Percentiles rank a stretch among this genome's conserved stretches.
Conservation (phyloP, 768 basidiomycete genomes). For the Fistulinella prunicolor region DNA sequence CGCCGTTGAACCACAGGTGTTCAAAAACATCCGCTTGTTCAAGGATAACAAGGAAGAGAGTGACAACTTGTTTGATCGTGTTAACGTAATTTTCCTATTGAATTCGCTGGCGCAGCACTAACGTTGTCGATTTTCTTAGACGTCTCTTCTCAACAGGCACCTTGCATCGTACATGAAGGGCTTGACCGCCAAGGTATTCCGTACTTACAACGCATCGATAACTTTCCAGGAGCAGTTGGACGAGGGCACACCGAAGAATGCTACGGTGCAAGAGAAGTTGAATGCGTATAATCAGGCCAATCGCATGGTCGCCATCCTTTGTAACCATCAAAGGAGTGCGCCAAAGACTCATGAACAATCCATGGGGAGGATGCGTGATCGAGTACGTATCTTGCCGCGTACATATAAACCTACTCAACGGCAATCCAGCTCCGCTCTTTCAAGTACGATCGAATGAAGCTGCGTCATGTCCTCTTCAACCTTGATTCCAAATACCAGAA, state of each 20-base stretch:
- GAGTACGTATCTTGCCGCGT: slow-evolving; percentile 47
- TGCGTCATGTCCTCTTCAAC: slow-evolving; percentile 82
- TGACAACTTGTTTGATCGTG: slow-evolving; percentile 92
- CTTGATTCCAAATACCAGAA: slow-evolving; percentile 81
- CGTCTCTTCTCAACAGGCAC: slow-evolving; percentile 85
- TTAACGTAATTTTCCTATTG: slow-evolving; percentile 54
- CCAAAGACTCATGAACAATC: slow-evolving; percentile 91
- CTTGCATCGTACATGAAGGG: slow-evolving; percentile 94
- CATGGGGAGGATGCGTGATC: slow-evolving; percentile 92
- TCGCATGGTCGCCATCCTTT: slow-evolving; percentile 93
- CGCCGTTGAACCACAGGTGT: slow-evolving; percentile 85
- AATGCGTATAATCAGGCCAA: slow-evolving; percentile 98
- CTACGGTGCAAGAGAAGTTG: slow-evolving; percentile 90
- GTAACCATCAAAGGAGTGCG: slow-evolving; percentile 96
- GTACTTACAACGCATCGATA: slow-evolving; percentile 98
- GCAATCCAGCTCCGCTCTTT: slow-evolving; percentile 69
- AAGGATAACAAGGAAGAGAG: slow-evolving; percentile 88
- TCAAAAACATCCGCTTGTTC: slow-evolving; percentile 98
- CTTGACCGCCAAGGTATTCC: slow-evolving; percentile 98
- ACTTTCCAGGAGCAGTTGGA: slow-evolving; percentile 93
- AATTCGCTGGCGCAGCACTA: slow-evolving; percentile 11
- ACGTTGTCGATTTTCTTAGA: slow-evolving; percentile 44
- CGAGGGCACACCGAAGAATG: slow-evolving; percentile 61
- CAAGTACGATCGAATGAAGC: slow-evolving; percentile 97
- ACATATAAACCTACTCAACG: slow-evolving; percentile 5